Conservation (phyloP, 2,329 filamentous ascomycete species). For the Hypoxylon sp. region DNA sequence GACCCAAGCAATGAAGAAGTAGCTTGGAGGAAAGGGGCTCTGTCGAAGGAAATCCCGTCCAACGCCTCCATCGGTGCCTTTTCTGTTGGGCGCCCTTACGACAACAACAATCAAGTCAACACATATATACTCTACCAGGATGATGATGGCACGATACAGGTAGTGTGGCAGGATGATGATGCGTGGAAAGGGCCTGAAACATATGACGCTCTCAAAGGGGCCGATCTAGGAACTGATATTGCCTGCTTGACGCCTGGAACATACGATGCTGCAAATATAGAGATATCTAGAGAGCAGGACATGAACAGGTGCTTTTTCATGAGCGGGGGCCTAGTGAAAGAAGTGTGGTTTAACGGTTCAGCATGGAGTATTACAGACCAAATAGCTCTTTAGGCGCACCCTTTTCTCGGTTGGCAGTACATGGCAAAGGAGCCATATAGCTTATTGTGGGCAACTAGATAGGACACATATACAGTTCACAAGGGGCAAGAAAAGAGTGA, state of each 20-base stretch:
- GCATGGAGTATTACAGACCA: conserved; percentile 27
- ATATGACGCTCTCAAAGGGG: conserved; percentile 36
- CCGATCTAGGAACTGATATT: conserved; percentile 42
- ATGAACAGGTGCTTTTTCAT: conserved; percentile 48
- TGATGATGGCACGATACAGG: conserved; percentile 34
- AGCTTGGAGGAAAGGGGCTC: conserved; percentile 40
- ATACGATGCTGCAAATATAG: conserved; percentile 18
- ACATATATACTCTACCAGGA: conserved; percentile 46
- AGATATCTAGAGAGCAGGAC: conserved; percentile 42
- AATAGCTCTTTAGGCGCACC: not conserved
- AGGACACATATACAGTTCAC: not conserved
- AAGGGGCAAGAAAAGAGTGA: not conserved
- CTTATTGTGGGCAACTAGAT: too few species aligned
- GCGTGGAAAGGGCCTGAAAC: conserved; percentile 44
- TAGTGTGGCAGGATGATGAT: conserved; percentile 46
- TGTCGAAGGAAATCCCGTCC: conserved; percentile 35
- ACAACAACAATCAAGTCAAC: conserved; percentile 40
- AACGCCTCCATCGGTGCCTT: conserved; percentile 42
- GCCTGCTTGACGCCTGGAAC: conserved; percentile 41
- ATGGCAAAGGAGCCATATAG: not conserved
- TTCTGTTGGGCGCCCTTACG: conserved; percentile 42
- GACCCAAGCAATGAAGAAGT: conserved; percentile 24
- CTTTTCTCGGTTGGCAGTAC: not conserved
- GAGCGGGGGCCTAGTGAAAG: conserved; percentile 34
- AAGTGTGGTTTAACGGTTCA: conserved; percentile 44